These are phyloP conservation scores for Botrytis hyacinthi DNA, from an alignment of 2,329 filamentous ascomycete species.

Conservation along the genomic window DNA sequence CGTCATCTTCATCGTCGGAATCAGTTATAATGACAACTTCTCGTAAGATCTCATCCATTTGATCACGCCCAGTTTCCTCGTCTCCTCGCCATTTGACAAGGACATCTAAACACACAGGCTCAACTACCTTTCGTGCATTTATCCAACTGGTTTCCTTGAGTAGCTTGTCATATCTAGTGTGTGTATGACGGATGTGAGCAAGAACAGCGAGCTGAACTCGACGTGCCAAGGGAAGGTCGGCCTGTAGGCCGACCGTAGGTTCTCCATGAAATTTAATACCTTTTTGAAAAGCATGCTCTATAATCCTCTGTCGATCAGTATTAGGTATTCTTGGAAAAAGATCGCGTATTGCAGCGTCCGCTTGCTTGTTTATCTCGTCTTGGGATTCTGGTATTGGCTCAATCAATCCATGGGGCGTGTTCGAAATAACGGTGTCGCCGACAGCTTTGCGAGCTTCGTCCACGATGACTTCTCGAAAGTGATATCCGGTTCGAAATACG, in stretches of 20 bases:
- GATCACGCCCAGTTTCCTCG: conserved; percentile 65
- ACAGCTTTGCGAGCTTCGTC: conserved; percentile 49
- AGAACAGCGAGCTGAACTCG: conserved; percentile 64
- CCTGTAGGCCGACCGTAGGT: conserved; percentile 56
- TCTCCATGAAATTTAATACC: conserved; percentile 52
- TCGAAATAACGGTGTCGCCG: conserved; percentile 35
- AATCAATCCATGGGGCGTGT: conserved; percentile 40
- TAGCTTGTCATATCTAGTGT: conserved; percentile 63
- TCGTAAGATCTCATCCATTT: conserved; percentile 64
- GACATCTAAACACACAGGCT: conserved; percentile 59
- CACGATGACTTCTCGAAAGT: conserved; percentile 58
- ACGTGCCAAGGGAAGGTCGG: conserved; percentile 55
- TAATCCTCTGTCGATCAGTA: conserved; percentile 60
- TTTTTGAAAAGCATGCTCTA: conserved; percentile 62
- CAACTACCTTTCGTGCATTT: conserved; percentile 60
- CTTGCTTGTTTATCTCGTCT: conserved; percentile 59
- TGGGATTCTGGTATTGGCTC: conserved; percentile 61
- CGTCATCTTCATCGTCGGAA: conserved; percentile 34
- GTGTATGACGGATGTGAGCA: conserved; percentile 65
- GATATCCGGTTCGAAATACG: conserved; percentile 58
- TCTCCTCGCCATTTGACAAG: conserved; percentile 72
- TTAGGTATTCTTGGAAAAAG: conserved; percentile 65
- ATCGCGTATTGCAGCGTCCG: conserved; percentile 60
- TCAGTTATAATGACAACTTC: conserved; percentile 62
- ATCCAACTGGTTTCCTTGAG: conserved; percentile 57